Evolutionary conservation across 2,329 filamentous ascomycete genomes (phyloP).

Genomic region (Colletotrichum tropicale): DNA sequence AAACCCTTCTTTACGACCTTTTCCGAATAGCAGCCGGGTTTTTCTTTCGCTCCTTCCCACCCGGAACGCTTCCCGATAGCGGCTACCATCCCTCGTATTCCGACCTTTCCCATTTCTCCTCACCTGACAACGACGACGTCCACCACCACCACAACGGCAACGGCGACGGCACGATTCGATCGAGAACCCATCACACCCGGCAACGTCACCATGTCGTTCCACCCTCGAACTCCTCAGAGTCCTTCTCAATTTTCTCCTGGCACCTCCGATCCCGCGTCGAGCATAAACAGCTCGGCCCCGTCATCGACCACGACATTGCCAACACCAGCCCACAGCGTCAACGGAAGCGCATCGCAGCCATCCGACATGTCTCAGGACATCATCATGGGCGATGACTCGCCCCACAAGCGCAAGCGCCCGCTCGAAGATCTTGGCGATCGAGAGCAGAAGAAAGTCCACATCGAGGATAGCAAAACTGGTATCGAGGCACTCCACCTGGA

Average conservation of each 20-base stretch:
- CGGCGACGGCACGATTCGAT: slow-evolving; percentile 3
- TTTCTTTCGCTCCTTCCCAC: slow-evolving; percentile 14
- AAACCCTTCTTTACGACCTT: slow-evolving; percentile 8
- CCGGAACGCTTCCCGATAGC: slow-evolving; percentile 5
- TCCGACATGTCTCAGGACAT: slow-evolving; percentile 47
- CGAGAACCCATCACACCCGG: slow-evolving; percentile 25
- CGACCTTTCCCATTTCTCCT: slow-evolving; percentile 11
- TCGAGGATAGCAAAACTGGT: slow-evolving; percentile 64
- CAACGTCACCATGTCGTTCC: slow-evolving; percentile 65
- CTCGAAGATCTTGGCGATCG: slow-evolving; percentile 61
- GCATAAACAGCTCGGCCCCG: slow-evolving; percentile 56
- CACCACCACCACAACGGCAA: slow-evolving; percentile 39
- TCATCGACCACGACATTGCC: slow-evolving; percentile 59
- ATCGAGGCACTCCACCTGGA: slow-evolving; percentile 70
- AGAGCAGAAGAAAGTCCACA: slow-evolving; percentile 65
- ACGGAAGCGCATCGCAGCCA: slow-evolving; percentile 53
- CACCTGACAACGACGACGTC: slow-evolving; percentile 30
- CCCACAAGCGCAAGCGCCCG: slow-evolving; percentile 66
- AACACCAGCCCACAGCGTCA: slow-evolving; percentile 68
- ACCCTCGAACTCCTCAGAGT: slow-evolving; percentile 71
- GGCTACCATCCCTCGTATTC: slow-evolving; percentile 3
- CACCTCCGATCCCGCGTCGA: slow-evolving; percentile 55
- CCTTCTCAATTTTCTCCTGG: slow-evolving; percentile 66
- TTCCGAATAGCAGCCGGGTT: not conserved
- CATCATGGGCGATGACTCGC: slow-evolving; percentile 54